phyloP scores from a whole-genome alignment of 176 grass and related monocot species.

The Triticum timopheevii region DNA sequence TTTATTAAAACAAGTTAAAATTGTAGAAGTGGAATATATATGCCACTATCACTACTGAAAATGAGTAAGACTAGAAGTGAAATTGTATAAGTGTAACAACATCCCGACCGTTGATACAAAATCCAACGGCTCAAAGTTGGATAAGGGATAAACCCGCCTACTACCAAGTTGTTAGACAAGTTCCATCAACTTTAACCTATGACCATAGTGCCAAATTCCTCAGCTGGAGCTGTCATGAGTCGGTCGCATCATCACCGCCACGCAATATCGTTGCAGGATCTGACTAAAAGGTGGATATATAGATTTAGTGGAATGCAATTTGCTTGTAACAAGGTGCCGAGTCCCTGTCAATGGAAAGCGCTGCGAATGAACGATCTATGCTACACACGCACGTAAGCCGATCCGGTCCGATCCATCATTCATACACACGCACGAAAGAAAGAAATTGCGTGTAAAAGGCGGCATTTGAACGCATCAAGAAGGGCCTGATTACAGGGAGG shows the following conservation, averaged over 20 bases:
- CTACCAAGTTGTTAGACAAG: too few relatives aligned
- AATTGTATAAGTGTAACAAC: too few relatives aligned
- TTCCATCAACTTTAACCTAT: neutral
- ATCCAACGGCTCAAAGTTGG: too few relatives aligned
- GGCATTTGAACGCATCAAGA: neutral
- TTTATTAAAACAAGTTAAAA: too few relatives aligned
- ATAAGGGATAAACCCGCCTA: too few relatives aligned
- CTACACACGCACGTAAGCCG: neutral
- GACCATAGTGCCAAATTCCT: neutral
- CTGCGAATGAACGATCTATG: neutral
- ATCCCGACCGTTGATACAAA: too few relatives aligned
- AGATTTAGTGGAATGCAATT: neutral
- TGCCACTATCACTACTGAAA: too few relatives aligned
- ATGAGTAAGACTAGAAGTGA: too few relatives aligned
- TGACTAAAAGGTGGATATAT: neutral
- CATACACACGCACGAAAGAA: neutral
- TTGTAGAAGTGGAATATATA: too few relatives aligned
- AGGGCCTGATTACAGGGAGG: neutral
- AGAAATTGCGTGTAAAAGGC: neutral
- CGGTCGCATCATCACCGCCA: neutral
- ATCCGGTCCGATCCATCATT: neutral
- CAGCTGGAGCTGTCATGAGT: neutral
- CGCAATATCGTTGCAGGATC: neutral
- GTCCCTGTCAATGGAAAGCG: neutral
- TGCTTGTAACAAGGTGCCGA: neutral